Conservation (phyloP, 352 stramenopile species). For the Globisporangium echinulatum region DNA sequence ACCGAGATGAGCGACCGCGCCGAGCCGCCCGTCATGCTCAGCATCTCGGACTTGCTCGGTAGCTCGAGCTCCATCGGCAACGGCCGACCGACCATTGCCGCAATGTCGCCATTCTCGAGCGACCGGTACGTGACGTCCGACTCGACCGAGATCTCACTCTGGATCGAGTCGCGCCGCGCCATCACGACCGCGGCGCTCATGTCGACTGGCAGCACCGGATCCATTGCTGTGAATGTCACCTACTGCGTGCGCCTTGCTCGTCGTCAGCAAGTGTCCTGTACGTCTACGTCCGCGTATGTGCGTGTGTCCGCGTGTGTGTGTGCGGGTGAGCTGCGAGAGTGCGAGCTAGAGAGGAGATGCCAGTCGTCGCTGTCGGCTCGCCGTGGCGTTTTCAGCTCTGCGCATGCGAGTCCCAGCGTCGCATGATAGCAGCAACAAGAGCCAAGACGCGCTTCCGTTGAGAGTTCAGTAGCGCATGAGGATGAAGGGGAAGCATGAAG, state of each 20-base stretch:
- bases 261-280: background rate
- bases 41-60: background rate
- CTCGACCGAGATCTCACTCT: slow-evolving; percentile 35
- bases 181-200: background rate
- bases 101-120: slow-evolving; percentile 33
- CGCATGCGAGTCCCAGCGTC: too few relatives aligned
- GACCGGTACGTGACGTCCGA: slow-evolving; percentile 39
- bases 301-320: background rate
- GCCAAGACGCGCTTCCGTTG: too few relatives aligned
- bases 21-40: slow-evolving; percentile 2
- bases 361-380: background rate
- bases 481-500: too few relatives aligned
- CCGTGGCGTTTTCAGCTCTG: background rate
- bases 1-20: slow-evolving; percentile 11
- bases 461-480: too few relatives aligned
- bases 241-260: too few relatives aligned
- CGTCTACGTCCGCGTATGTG: background rate
- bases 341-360: background rate
- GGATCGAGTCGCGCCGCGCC: slow-evolving; percentile 22
- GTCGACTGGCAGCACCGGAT: slow-evolving; percentile 11
- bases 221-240: slow-evolving; percentile 2
- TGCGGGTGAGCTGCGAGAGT: background rate
- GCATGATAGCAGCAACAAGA: too few relatives aligned
- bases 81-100: slow-evolving; percentile 4
- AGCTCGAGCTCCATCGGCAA: slow-evolving; percentile 1